Conservation (phyloP, 78 protist genomes). For the Dictyostelium purpureum region DNA sequence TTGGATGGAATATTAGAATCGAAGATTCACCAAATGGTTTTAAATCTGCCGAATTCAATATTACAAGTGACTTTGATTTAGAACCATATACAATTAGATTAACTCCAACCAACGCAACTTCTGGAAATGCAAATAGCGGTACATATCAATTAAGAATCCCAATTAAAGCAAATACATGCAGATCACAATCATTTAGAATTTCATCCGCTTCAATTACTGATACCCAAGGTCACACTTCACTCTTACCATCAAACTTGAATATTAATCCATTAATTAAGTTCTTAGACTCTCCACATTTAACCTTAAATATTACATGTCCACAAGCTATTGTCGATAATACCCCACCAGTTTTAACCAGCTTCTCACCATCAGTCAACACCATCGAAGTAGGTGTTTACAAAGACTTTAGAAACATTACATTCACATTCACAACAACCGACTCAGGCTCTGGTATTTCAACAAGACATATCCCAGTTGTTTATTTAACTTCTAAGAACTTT, state of each 20-base stretch:
- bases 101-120: neutral
- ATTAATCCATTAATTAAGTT: neutral
- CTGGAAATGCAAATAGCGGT: neutral
- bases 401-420: neutral
- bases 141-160: conserved; percentile 14
- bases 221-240: neutral
- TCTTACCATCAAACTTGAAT: neutral
- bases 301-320: neutral
- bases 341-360: conserved; percentile 1
- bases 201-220: neutral
- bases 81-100: conserved; percentile 15
- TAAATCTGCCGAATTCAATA: neutral
- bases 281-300: neutral
- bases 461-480: conserved; percentile 13
- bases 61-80: conserved; percentile 7
- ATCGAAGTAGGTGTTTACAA: neutral
- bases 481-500: neutral
- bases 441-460: conserved; percentile 14
- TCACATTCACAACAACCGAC: neutral
- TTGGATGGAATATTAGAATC: conserved; percentile 41
- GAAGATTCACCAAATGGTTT: conserved; percentile 45
- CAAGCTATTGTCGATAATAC: neutral
- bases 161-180: neutral
- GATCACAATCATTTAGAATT: conserved; percentile 1
- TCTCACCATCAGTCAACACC: neutral